Evolutionary conservation across 257 asterid genomes (phyloP).

Genomic region (Cruciata laevipes): DNA sequence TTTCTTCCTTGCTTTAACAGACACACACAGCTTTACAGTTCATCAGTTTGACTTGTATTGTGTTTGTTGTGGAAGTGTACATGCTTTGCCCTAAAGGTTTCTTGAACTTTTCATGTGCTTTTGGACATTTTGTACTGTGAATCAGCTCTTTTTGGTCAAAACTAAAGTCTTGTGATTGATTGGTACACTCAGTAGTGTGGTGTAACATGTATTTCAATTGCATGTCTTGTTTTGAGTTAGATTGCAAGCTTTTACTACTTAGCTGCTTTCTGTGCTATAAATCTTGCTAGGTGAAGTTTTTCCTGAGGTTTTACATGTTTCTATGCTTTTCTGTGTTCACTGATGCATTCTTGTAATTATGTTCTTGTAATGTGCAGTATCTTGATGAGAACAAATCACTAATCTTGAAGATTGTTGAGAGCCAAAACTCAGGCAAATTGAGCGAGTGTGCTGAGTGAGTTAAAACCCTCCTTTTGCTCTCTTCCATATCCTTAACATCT

Average conservation of each 20-base stretch:
- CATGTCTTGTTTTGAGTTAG: background rate
- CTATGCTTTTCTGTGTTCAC: background rate
- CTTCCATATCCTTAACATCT: too few species aligned
- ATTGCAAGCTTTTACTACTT: background rate
- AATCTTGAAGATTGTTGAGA: conserved; percentile 94
- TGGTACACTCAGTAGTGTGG: background rate
- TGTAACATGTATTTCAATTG: background rate
- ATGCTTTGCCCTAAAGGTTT: background rate
- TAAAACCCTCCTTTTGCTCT: background rate
- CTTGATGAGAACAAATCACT: conserved; percentile 95
- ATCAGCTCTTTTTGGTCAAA: background rate
- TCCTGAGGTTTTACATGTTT: background rate
- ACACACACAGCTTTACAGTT: background rate
- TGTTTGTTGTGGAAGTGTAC: background rate
- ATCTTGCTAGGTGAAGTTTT: background rate
- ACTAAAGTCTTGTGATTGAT: background rate
- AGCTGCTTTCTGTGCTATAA: background rate
- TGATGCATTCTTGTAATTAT: background rate
- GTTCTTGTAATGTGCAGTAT: conserved; percentile 49
- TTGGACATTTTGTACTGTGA: background rate
- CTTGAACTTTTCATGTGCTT: background rate
- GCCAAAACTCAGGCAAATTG: conserved; percentile 89
- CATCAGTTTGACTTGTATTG: background rate
- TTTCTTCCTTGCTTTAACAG: background rate
- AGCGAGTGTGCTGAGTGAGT: conserved; percentile 95